Evolutionary conservation across 345 rosid genomes (phyloP).

Genomic region (Sonneratia caseolaris): DNA sequence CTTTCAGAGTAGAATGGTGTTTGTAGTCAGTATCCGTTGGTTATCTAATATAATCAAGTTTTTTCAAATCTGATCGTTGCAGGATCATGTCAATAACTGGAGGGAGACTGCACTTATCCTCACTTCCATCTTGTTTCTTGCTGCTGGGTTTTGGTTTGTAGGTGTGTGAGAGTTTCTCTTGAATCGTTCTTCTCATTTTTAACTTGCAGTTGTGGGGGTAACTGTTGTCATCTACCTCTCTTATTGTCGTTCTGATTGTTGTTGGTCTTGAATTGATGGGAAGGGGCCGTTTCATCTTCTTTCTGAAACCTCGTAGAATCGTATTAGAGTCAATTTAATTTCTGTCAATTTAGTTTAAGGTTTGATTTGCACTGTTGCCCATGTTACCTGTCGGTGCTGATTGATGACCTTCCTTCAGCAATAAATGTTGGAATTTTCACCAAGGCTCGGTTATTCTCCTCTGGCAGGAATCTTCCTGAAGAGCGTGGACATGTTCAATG

Average conservation of each 20-base stretch:
- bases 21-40: neutral
- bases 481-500: constrained; percentile 55
- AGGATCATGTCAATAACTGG: constrained; percentile 73
- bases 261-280: neutral
- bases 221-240: too few species aligned
- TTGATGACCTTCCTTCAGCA: neutral
- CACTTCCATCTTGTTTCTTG: constrained; percentile 63
- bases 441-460: constrained; percentile 2
- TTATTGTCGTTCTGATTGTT: too few species aligned
- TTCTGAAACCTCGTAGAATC: neutral
- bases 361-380: neutral
- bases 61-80: constrained; percentile 3
- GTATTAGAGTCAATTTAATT: neutral
- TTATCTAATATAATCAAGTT: neutral
- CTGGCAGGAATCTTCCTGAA: constrained; percentile 65
- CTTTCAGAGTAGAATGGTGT: neutral
- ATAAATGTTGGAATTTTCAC: neutral
- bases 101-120: constrained; percentile 70
- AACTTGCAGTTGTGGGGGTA: neutral
- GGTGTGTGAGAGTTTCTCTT: constrained; percentile 26
- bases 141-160: constrained; percentile 73
- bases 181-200: neutral
- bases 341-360: neutral
- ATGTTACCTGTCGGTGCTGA: neutral
- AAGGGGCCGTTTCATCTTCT: neutral